Evolutionary conservation across 1,284 basidiomycete species (phyloP), one percentile per base, ranked within the genome.

Genomic region (Leccinum fallax): DNA sequence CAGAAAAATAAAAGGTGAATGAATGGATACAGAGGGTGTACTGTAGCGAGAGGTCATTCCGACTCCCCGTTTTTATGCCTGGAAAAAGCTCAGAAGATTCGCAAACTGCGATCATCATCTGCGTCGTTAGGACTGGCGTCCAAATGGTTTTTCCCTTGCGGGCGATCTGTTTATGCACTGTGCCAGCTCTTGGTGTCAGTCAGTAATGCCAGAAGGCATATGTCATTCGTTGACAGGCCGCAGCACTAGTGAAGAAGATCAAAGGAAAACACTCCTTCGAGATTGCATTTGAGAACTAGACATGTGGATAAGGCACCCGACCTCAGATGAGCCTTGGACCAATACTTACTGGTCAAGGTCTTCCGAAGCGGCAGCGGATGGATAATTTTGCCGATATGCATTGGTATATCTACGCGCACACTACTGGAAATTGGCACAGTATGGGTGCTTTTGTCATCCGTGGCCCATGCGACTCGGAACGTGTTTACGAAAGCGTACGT

Each of bases 41-140:
- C 38, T 40, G 38, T n/a, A 5, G 38, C n/a, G 40, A 5, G 21
- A 15, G 26, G 30, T 55, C n/a, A 32, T 58, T 19, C 3, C 0
- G 26, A 13, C 16, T 48, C 16, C 16, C 24, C 16, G 15, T 46
- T 58, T 69, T 66, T 65, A 65, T 65, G n/a, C 13, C 16, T 56
- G 2, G 4, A 2, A 15, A 9, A 13, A 43, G 26, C 11, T 15
- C 32, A 34, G 13, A 21, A n/a, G 11, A 16, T 11, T 38, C 15
- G 19, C 13, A 9, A 24, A 30, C n/a, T 9, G 9, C 11, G 28
- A 36, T 36, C 15, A 30, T 26, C 7, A 38, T 63, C 19, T 61
- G 21, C n/a, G 32, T 15, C 21, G 16, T 8, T 28, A 3, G 4
- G 16, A 30, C 13, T 30, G 1, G 15, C n/a, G n/a, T 36, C 2